A percentile compares a stretch with the other conserved stretches of the same genome.
Conservation (phyloP, 768 basidiomycete genomes). For the Lactarius sanguifluus region DNA sequence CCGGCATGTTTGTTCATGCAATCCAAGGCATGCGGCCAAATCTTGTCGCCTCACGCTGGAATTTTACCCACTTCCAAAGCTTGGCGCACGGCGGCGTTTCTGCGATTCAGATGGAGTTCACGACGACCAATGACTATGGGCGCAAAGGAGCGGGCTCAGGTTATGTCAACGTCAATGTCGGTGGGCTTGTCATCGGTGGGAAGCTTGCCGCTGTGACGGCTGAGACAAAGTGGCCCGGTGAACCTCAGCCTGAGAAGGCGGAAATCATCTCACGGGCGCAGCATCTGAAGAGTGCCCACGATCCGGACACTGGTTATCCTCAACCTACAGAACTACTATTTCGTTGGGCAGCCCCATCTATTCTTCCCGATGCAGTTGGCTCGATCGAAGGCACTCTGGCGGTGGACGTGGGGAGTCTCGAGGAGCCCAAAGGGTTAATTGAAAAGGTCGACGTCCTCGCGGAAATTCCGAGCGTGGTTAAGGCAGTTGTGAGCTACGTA, state of each 20-base stretch:
- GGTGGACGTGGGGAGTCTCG: slow-evolving; percentile 57
- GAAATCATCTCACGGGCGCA: slow-evolving; percentile 61
- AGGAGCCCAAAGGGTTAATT: slow-evolving; percentile 69
- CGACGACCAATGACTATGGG: slow-evolving; percentile 77
- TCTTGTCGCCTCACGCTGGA: slow-evolving; percentile 90
- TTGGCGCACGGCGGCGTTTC: slow-evolving; percentile 68
- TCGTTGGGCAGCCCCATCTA: slow-evolving; percentile 74
- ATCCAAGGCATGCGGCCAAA: slow-evolving; percentile 99
- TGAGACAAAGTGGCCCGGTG: slow-evolving; percentile 74
- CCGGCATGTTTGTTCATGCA: slow-evolving; percentile 90
- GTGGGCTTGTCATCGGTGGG: slow-evolving; percentile 76
- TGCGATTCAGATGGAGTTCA: slow-evolving; percentile 95
- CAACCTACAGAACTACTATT: slow-evolving; percentile 68
- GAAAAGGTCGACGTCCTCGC: slow-evolving; percentile 95
- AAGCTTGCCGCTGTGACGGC: slow-evolving; percentile 77
- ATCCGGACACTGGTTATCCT: slow-evolving; percentile 80
- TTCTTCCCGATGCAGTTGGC: slow-evolving; percentile 53
- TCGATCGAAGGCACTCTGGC: slow-evolving; percentile 54
- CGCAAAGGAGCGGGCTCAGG: slow-evolving; percentile 78
- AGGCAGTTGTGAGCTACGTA: slow-evolving; percentile 90
- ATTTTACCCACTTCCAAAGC: slow-evolving; percentile 92
- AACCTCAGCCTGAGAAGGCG: slow-evolving; percentile 46
- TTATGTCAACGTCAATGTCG: slow-evolving; percentile 81
- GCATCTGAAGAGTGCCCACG: slow-evolving; percentile 60
- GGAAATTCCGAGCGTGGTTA: slow-evolving; percentile 90